Evolutionary conservation across 768 basidiomycete genomes (phyloP).

Genomic region (Termitomyces sp.): DNA sequence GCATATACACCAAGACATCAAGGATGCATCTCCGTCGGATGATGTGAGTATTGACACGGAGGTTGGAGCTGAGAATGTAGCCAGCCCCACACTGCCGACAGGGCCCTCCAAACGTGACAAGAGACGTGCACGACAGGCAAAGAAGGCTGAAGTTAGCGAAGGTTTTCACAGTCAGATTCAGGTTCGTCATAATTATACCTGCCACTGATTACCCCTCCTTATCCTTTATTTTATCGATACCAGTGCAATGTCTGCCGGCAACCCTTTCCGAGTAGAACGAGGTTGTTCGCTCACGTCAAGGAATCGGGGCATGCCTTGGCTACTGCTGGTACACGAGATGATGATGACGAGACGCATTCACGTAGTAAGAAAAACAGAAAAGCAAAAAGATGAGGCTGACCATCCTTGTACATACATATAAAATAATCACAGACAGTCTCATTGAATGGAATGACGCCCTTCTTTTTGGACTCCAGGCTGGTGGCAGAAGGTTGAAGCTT

Average conservation of each 20-base stretch:
- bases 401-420: neutral
- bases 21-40: neutral
- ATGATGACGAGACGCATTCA: conserved; percentile 5
- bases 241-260: conserved; percentile 67
- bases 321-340: conserved; percentile 22
- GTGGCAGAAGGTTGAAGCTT: too few relatives aligned
- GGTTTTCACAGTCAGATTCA: conserved; percentile 17
- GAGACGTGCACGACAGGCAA: conserved; percentile 71
- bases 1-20: neutral
- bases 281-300: conserved; percentile 69
- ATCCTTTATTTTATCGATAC: conserved; percentile 24
- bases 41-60: conserved; percentile 1
- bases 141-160: conserved; percentile 46
- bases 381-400: conserved; percentile 21
- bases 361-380: conserved; percentile 35
- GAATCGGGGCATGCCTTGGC: conserved; percentile 67
- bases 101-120: conserved; percentile 72
- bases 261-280: conserved; percentile 62
- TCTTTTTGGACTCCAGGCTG: neutral
- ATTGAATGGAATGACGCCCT: neutral
- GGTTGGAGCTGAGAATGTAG: conserved; percentile 6
- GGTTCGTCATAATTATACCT: neutral
- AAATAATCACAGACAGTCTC: too few relatives aligned
- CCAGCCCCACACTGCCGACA: neutral
- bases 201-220: neutral